phyloP scores from a whole-genome alignment of 192 early-diverging fungal species.

The Entophlyctis luteolus region DNA sequence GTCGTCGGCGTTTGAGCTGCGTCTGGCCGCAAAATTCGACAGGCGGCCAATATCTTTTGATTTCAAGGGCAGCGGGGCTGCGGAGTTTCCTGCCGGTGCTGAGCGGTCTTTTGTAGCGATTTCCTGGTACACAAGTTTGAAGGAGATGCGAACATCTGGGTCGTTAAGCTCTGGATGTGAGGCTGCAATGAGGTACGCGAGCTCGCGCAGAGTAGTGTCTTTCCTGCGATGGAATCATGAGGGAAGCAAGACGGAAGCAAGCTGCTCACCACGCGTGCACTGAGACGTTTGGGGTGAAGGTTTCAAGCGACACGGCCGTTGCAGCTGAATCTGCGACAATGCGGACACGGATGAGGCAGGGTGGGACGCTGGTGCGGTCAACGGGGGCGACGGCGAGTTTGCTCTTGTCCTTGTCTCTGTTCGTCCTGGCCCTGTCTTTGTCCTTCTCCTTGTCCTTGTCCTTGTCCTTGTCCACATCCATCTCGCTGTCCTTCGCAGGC shows the following conservation, averaged over 20 bases:
- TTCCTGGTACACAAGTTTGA: conserved; percentile 1
- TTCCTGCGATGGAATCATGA: not conserved
- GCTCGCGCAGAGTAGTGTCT: conserved; percentile 4
- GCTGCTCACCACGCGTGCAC: conserved; percentile 1
- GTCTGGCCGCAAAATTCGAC: not conserved
- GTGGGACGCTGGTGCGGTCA: too few species aligned
- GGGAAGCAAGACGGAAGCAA: not conserved
- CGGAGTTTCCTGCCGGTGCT: not conserved
- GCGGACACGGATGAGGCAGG: too few species aligned
- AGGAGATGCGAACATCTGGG: conserved; percentile 6
- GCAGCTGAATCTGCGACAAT: too few species aligned
- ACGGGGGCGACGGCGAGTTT: too few species aligned
- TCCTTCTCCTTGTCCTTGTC: too few species aligned
- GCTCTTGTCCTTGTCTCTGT: too few species aligned
- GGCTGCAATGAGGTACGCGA: not conserved
- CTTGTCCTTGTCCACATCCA: too few species aligned
- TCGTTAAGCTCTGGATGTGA: conserved; percentile 1
- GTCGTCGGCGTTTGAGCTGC: not conserved
- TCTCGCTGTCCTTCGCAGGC: too few species aligned
- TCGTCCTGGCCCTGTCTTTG: too few species aligned
- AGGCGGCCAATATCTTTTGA: conserved; percentile 9
- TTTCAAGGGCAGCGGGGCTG: not conserved
- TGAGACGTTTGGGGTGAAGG: too few species aligned
- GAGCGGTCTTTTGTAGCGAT: not conserved
- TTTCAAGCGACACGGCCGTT: too few species aligned